phyloP scores from a whole-genome alignment of 768 basidiomycete genomes.

The Lactarius indigo region DNA sequence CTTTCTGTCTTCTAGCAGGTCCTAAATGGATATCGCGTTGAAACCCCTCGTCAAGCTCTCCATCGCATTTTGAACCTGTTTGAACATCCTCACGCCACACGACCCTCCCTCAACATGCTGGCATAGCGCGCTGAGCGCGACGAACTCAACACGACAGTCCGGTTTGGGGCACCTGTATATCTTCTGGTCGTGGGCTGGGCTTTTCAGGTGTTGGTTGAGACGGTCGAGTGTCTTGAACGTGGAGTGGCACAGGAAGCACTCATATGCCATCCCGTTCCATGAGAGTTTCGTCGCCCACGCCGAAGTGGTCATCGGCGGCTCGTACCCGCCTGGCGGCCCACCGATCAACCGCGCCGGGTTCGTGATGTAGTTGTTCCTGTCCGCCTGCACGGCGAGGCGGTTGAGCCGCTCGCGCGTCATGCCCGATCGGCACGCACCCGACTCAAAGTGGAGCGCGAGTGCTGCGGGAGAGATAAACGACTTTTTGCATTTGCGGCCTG shows the following conservation, averaged over 20 bases:
- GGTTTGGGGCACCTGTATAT: conserved; percentile 16
- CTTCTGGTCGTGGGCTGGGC: conserved; percentile 37
- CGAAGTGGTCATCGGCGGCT: background rate
- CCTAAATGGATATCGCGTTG: conserved; percentile 2
- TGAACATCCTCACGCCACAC: conserved; percentile 19
- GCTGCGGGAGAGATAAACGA: conserved; percentile 52
- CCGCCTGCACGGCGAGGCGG: conserved; percentile 4
- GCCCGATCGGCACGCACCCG: conserved; percentile 53
- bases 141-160: conserved; percentile 12
- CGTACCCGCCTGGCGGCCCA: background rate
- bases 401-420: conserved; percentile 35
- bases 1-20: background rate
- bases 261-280: conserved; percentile 46
- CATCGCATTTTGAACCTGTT: conserved; percentile 10
- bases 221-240: conserved; percentile 38
- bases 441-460: conserved; percentile 60
- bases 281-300: conserved; percentile 37
- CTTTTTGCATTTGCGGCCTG: conserved; percentile 41
- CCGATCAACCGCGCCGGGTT: background rate
- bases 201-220: conserved; percentile 62
- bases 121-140: conserved; percentile 10
- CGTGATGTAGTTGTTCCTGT: conserved; percentile 11
- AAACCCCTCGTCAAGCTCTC: conserved; percentile 8
- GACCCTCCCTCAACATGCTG: conserved; percentile 18
- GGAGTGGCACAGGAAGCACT: conserved; percentile 61